These are phyloP conservation scores for Carex myosuroides DNA, from an alignment of 176 grass and related monocot species.

Conservation along the genomic window DNA sequence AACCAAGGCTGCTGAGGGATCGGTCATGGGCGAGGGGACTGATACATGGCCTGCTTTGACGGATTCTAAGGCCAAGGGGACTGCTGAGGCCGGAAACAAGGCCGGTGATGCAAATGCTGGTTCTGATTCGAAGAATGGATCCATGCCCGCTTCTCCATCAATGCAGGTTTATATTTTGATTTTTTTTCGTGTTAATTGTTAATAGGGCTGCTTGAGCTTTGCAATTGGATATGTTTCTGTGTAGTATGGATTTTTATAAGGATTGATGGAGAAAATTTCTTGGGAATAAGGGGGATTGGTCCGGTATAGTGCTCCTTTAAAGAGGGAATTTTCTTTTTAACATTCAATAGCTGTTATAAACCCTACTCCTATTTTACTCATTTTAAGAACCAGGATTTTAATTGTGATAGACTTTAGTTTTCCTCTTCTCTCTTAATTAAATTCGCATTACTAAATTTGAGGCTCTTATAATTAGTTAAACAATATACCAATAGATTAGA, in stretches of 20 bases:
- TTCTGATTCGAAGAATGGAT: constrained; percentile 17
- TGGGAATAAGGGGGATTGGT: background rate
- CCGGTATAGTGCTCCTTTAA: background rate
- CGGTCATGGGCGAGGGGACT: constrained; percentile 16
- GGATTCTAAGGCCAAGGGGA: constrained; percentile 6
- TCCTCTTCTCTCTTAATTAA: background rate
- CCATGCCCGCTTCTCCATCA: constrained; percentile 19
- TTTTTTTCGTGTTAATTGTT: constrained; percentile 5
- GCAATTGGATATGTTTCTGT: background rate
- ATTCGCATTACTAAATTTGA: background rate
- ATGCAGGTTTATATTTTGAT: constrained; percentile 5
- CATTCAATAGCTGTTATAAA: background rate
- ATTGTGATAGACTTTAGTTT: background rate
- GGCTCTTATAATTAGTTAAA: background rate
- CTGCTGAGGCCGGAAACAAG: constrained; percentile 2
- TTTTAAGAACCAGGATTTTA: background rate
- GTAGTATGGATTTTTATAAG: background rate
- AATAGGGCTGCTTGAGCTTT: background rate
- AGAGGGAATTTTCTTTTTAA: background rate
- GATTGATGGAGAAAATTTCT: background rate
- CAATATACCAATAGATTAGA: background rate
- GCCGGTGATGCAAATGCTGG: background rate
- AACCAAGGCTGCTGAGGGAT: background rate
- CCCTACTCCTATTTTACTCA: background rate
- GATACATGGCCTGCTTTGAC: constrained; percentile 16